A percentile compares a stretch with the other conserved stretches of the same genome.
Evolutionary conservation across 257 asterid genomes (phyloP).

Genomic region (Echium plantagineum): DNA sequence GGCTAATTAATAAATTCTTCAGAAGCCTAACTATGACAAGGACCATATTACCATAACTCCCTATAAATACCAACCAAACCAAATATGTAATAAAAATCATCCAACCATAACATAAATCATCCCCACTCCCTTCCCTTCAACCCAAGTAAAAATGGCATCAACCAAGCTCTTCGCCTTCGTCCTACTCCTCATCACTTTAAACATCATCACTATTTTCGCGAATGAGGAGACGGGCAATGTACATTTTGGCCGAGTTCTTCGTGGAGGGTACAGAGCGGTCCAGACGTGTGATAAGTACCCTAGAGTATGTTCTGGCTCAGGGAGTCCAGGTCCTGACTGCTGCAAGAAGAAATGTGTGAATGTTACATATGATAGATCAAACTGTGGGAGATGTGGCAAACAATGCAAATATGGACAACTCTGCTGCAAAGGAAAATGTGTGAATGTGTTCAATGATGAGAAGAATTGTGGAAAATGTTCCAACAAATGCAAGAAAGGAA

Average conservation of each 20-base stretch:
- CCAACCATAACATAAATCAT: too few species aligned
- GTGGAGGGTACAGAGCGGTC: neutral
- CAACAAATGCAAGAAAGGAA: constrained; percentile 20
- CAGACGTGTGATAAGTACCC: constrained; percentile 22
- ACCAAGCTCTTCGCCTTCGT: neutral
- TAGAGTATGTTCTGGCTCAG: constrained; percentile 17
- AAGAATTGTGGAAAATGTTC: constrained; percentile 24
- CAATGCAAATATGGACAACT: constrained; percentile 23
- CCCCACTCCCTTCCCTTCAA: too few species aligned
- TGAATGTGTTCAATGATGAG: constrained; percentile 19
- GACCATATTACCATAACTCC: neutral
- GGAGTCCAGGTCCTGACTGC: constrained; percentile 26
- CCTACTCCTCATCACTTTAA: neutral
- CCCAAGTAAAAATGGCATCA: neutral
- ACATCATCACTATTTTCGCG: neutral
- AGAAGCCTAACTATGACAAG: neutral
- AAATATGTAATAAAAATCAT: too few species aligned
- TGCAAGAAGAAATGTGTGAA: constrained; percentile 28
- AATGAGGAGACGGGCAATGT: neutral
- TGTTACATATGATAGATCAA: constrained; percentile 16
- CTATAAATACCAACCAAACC: neutral
- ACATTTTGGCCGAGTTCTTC: neutral
- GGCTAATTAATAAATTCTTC: neutral
- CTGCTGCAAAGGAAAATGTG: constrained; percentile 25
- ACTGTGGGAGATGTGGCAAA: constrained; percentile 27